These are phyloP conservation scores for Neopestalotiopsis sp. DNA, from an alignment of 2,329 filamentous ascomycete species.

Conservation along the genomic window DNA sequence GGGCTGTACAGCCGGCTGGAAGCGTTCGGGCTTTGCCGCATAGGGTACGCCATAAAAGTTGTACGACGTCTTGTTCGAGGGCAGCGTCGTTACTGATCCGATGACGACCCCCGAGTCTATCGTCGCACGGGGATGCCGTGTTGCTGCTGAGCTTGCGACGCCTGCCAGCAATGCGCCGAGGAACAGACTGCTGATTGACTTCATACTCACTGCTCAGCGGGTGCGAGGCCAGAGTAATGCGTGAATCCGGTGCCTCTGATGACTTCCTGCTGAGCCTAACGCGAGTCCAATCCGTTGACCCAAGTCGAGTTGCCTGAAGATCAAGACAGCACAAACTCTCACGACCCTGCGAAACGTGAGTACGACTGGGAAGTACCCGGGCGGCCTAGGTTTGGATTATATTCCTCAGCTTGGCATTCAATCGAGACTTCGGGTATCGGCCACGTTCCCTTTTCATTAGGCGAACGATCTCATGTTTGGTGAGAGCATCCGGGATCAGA, in stretches of 20 bases:
- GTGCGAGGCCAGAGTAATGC: no score
- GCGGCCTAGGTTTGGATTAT: not conserved
- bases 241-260: no score
- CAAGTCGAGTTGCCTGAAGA: no score
- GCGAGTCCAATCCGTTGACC: no score
- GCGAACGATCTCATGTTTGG: not conserved
- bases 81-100: constrained; percentile 1
- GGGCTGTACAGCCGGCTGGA: not conserved
- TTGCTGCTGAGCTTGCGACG: not conserved
- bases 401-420: not conserved
- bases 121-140: not conserved
- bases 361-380: no score
- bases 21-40: constrained; percentile 3
- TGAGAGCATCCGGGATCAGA: not conserved
- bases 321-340: no score
- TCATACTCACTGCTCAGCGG: not conserved
- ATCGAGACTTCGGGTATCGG: not conserved
- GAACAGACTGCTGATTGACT: not conserved
- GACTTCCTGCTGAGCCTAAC: no score
- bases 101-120: constrained; percentile 11
- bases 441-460: not conserved
- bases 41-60: constrained; percentile 9
- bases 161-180: not conserved
- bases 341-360: no score
- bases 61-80: not conserved